A percentile compares a stretch with the other conserved stretches of the same genome.
phyloP scores from a whole-genome alignment of 805 yeast species.

The Sugiyamaella valdiviana region DNA sequence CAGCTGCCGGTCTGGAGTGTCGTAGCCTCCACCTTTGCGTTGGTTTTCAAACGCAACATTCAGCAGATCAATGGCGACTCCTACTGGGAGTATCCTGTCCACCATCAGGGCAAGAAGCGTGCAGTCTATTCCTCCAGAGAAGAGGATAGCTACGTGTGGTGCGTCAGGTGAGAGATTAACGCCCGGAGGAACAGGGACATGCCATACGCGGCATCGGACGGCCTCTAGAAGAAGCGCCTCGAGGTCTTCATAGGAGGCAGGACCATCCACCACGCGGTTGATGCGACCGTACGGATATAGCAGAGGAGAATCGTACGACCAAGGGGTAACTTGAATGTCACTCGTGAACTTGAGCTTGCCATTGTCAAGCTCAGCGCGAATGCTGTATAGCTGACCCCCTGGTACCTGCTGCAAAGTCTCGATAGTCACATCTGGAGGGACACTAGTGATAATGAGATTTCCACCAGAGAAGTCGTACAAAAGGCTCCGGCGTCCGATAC shows the following conservation, averaged over 20 bases:
- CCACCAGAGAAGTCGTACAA: constrained; percentile 35
- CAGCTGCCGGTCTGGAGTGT: constrained; percentile 82
- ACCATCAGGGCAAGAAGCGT: constrained; percentile 57
- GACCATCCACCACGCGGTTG: background rate
- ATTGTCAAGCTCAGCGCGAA: constrained; percentile 26
- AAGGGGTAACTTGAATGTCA: background rate
- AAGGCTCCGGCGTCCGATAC: constrained; percentile 74
- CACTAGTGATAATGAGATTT: constrained; percentile 44
- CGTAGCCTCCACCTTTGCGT: constrained; percentile 49
- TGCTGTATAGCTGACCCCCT: constrained; percentile 45
- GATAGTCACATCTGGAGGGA: constrained; percentile 14
- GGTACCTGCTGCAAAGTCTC: constrained; percentile 42
- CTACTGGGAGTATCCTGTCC: constrained; percentile 24
- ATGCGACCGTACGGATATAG: background rate
- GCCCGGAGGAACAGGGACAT: constrained; percentile 6
- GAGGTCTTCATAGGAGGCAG: background rate
- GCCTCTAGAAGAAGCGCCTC: constrained; percentile 2
- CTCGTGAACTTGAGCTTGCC: background rate
- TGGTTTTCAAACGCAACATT: constrained; percentile 93
- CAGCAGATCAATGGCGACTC: constrained; percentile 54
- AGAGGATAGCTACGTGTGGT: constrained; percentile 52
- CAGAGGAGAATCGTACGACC: background rate
- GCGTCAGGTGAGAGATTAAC: background rate
- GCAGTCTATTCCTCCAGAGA: constrained; percentile 96
- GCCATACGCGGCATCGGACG: constrained; percentile 2